These are phyloP conservation scores for Lomentospora prolificans DNA, from an alignment of 2,329 filamentous ascomycete species.

Conservation along the genomic window DNA sequence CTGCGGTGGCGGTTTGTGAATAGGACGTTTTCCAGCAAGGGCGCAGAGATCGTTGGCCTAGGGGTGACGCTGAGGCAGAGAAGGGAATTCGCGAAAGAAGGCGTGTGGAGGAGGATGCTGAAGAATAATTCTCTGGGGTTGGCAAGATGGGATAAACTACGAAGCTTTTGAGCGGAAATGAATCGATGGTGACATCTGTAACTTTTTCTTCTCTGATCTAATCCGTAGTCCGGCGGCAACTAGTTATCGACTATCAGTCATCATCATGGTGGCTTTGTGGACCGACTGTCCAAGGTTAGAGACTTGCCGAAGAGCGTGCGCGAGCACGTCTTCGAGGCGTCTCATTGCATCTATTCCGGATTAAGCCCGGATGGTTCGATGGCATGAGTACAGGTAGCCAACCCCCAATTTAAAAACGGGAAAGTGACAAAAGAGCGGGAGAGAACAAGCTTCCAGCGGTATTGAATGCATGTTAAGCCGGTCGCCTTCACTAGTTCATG, in stretches of 20 bases:
- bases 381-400: neutral
- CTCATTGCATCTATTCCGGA: neutral
- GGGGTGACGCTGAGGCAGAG: neutral
- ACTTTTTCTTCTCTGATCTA: neutral
- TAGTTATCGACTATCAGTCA: neutral
- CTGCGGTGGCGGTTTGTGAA: neutral
- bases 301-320: neutral
- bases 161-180: neutral
- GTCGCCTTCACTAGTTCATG: neutral
- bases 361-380: neutral
- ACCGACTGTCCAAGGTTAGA: neutral
- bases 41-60: neutral
- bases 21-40: neutral
- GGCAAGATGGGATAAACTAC: too few relatives aligned
- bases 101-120: too few relatives aligned
- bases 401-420: neutral
- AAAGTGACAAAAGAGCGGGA: neutral
- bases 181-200: constrained; percentile 2
- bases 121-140: too few relatives aligned
- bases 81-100: neutral
- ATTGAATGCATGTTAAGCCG: neutral
- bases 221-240: neutral
- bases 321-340: constrained; percentile 1
- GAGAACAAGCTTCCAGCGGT: neutral
- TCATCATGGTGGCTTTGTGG: neutral